Evolutionary conservation across 495 filamentous ascomycete genomes (phyloP).

Genomic region (Podospora pseudocomata): DNA sequence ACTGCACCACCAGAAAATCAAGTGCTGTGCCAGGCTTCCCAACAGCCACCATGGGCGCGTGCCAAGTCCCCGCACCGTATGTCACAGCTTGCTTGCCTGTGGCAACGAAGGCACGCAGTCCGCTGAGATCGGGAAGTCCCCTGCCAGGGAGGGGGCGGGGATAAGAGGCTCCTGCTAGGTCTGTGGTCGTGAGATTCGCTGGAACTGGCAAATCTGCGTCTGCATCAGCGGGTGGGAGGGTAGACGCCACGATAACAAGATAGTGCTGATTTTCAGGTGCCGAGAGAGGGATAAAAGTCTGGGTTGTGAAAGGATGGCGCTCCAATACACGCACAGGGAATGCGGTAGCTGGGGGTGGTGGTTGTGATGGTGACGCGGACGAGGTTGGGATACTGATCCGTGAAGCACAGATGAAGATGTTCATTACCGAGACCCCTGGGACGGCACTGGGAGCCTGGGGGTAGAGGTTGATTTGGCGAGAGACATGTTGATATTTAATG

Average conservation of each 20-base stretch:
- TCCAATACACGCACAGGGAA: slow-evolving; percentile 78
- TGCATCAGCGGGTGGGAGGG: slow-evolving; percentile 40
- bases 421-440: slow-evolving; percentile 63
- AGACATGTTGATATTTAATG: slow-evolving; percentile 77
- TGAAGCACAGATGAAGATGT: slow-evolving; percentile 85
- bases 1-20: slow-evolving; percentile 83
- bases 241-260: slow-evolving; percentile 91
- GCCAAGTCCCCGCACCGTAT: slow-evolving; percentile 90
- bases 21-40: slow-evolving; percentile 61
- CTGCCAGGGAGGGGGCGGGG: slow-evolving; percentile 40
- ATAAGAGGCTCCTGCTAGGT: not conserved
- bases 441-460: slow-evolving; percentile 58
- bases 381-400: slow-evolving; percentile 42
- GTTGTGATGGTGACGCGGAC: slow-evolving; percentile 33
- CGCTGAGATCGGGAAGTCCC: slow-evolving; percentile 70
- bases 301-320: slow-evolving; percentile 88
- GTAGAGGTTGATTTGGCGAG: slow-evolving; percentile 66
- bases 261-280: slow-evolving; percentile 52
- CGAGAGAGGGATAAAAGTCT: slow-evolving; percentile 84
- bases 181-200: slow-evolving; percentile 9
- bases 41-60: slow-evolving; percentile 92
- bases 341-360: slow-evolving; percentile 22
- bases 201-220: slow-evolving; percentile 39
- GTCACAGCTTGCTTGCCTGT: slow-evolving; percentile 81
- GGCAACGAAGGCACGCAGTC: slow-evolving; percentile 74